Conservation (phyloP, 2,329 filamentous ascomycete species). For the Verticillium zaregamsianum region DNA sequence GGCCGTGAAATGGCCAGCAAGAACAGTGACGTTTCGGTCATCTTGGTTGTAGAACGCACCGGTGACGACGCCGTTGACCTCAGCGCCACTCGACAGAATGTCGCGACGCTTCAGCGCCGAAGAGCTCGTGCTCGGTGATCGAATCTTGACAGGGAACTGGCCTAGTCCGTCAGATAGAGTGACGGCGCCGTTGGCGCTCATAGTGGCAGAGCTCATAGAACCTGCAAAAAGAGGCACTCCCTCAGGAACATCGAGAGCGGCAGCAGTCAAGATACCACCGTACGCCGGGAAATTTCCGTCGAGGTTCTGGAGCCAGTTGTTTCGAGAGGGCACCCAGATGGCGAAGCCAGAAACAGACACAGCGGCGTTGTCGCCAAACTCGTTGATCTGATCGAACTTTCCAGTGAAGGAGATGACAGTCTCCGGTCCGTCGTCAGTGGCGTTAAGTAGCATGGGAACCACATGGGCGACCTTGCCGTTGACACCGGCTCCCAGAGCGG, state of each 20-base stretch:
- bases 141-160: slow-evolving; percentile 54
- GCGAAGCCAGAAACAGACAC: slow-evolving; percentile 71
- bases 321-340: slow-evolving; percentile 81
- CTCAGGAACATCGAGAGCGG: slow-evolving; percentile 59
- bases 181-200: slow-evolving; percentile 69
- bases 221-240: slow-evolving; percentile 73
- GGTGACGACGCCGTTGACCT: slow-evolving; percentile 66
- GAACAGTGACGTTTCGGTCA: slow-evolving; percentile 74
- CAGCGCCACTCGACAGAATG: slow-evolving; percentile 26
- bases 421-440: slow-evolving; percentile 65
- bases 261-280: slow-evolving; percentile 67
- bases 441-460: slow-evolving; percentile 74
- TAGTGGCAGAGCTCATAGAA: slow-evolving; percentile 71
- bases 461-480: slow-evolving; percentile 73
- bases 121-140: slow-evolving; percentile 27
- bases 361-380: slow-evolving; percentile 59
- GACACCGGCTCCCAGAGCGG: slow-evolving; percentile 77
- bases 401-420: slow-evolving; percentile 77
- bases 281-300: slow-evolving; percentile 60
- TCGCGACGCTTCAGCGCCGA: slow-evolving; percentile 43
- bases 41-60: slow-evolving; percentile 72
- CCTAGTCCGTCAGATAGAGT: slow-evolving; percentile 56
- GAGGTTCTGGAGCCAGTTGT: slow-evolving; percentile 86
- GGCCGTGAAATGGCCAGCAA: slow-evolving; percentile 82
- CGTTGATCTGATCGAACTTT: slow-evolving; percentile 68